A percentile compares a stretch with the other conserved stretches of the same genome.
These are phyloP conservation scores for Wallemia mellicola DNA, from an alignment of 1,284 basidiomycete species.

Conservation along the genomic window DNA sequence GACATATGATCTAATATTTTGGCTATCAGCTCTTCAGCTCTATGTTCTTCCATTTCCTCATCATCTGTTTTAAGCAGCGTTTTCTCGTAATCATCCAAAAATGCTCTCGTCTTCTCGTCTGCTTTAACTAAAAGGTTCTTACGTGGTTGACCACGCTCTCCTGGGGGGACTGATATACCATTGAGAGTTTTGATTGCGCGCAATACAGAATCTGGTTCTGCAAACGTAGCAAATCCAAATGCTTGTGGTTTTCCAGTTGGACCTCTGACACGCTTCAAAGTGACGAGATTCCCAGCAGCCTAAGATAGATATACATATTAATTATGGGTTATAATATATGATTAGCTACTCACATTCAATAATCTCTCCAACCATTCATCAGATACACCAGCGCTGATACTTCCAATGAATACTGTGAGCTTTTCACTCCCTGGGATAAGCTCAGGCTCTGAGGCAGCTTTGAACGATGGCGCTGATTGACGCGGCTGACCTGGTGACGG, in stretches of 20 bases:
- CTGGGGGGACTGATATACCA: constrained; percentile 50
- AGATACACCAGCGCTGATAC: neutral
- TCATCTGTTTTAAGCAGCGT: constrained; percentile 47
- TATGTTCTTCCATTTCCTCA: neutral
- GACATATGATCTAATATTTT: neutral
- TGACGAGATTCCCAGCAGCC: constrained; percentile 62
- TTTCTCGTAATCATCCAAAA: constrained; percentile 51
- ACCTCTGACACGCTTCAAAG: constrained; percentile 65
- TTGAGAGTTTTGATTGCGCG: constrained; percentile 52
- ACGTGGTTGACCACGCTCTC: constrained; percentile 50
- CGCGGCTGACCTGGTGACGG: neutral
- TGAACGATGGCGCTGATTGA: neutral
- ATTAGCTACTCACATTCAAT: neutral
- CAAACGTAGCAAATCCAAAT: constrained; percentile 78
- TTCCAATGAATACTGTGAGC: neutral
- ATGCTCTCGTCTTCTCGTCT: constrained; percentile 66
- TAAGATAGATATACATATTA: constrained; percentile 11
- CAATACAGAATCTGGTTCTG: constrained; percentile 60
- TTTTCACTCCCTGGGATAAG: neutral
- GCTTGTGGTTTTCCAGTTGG: constrained; percentile 73
- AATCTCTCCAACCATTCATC: neutral
- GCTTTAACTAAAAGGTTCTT: constrained; percentile 72
- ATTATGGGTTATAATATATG: neutral
- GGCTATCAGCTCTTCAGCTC: neutral
- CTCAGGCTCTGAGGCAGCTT: neutral